phyloP scores from a whole-genome alignment of 768 basidiomycete species.

The Fomitopsis serialis region DNA sequence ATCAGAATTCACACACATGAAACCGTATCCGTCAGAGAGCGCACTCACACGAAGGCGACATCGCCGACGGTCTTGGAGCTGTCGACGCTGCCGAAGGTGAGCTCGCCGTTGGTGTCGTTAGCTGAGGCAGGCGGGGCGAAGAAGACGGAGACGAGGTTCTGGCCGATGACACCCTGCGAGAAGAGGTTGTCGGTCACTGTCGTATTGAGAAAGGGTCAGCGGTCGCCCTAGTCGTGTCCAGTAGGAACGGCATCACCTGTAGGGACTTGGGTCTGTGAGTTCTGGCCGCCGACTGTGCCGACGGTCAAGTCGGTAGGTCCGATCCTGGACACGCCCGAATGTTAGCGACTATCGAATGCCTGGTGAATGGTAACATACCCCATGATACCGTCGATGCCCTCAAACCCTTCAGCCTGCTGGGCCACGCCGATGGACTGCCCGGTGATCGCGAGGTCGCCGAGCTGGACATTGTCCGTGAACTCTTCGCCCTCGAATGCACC shows the following conservation, averaged over 20 bases:
- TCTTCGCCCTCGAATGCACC: slow-evolving; percentile 15
- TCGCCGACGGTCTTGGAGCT: slow-evolving; percentile 26
- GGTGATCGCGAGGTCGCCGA: slow-evolving; percentile 43
- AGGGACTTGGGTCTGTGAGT: not conserved
- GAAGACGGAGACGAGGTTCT: slow-evolving; percentile 24
- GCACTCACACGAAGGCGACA: slow-evolving; percentile 23
- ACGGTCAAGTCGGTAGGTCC: not conserved
- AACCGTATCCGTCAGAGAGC: not conserved
- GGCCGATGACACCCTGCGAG: slow-evolving; percentile 21
- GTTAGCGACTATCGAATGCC: too few relatives aligned
- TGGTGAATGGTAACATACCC: slow-evolving; percentile 34
- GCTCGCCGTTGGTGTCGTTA: slow-evolving; percentile 27
- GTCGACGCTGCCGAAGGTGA: slow-evolving; percentile 33
- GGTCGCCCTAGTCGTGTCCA: not conserved
- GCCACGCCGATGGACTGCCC: slow-evolving; percentile 64
- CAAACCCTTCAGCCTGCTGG: slow-evolving; percentile 31
- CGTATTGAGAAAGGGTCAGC: not conserved
- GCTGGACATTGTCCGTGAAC: slow-evolving; percentile 45
- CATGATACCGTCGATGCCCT: slow-evolving; percentile 56
- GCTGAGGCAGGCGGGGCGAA: slow-evolving; percentile 27
- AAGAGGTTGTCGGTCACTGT: slow-evolving; percentile 41
- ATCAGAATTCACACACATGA: not conserved
- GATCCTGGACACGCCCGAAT: not conserved
- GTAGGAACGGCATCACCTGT: not conserved
- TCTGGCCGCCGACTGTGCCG: not conserved